Evolutionary conservation across 257 asterid genomes (phyloP).

Genomic region (Solanum etuberosum): DNA sequence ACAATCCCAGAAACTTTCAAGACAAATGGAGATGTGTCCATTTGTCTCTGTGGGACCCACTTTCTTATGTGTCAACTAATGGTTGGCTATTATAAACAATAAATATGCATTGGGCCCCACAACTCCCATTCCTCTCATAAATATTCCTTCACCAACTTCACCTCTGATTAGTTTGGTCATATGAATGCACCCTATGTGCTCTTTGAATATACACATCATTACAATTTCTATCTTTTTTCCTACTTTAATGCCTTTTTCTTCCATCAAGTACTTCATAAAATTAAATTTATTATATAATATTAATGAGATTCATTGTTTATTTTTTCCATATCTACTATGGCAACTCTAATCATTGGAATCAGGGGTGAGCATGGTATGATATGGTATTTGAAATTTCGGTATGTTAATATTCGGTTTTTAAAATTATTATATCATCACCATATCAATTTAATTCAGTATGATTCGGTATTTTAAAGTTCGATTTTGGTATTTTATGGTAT

Average conservation of each 20-base stretch:
- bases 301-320: background rate
- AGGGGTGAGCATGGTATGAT: too few species aligned
- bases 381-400: too few species aligned
- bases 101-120: background rate
- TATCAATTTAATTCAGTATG: too few species aligned
- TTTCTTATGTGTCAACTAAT: background rate
- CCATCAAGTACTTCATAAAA: background rate
- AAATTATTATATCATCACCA: too few species aligned
- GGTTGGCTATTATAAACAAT: background rate
- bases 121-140: constrained; percentile 3
- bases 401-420: too few species aligned
- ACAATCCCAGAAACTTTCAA: background rate
- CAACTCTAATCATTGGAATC: too few species aligned
- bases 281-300: background rate
- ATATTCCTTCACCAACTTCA: constrained; percentile 15
- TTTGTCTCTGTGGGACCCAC: background rate
- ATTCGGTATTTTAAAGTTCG: too few species aligned
- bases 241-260: background rate
- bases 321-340: background rate
- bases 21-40: background rate
- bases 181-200: background rate
- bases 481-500: too few species aligned
- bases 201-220: too few species aligned
- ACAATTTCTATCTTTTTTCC: background rate
- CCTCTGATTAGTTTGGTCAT: background rate